Percentiles rank a stretch among this genome's conserved stretches.
These are phyloP conservation scores for Sporothrix euskadiensis DNA, from an alignment of 2,329 filamentous ascomycete species.

Conservation along the genomic window DNA sequence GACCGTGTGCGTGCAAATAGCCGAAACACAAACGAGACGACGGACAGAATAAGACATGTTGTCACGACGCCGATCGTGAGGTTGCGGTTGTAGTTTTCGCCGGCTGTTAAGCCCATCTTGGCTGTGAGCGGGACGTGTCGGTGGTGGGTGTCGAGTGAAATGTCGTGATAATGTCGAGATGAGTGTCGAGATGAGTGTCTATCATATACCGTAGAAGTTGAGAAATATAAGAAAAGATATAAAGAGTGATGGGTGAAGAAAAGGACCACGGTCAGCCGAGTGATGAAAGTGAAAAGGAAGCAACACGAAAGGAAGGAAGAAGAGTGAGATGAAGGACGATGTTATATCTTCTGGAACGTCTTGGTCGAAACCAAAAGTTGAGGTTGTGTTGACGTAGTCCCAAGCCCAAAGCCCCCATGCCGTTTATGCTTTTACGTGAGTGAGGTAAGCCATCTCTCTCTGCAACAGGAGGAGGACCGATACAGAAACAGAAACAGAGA, in stretches of 20 bases:
- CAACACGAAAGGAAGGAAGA: not conserved
- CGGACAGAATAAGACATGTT: conserved; percentile 26
- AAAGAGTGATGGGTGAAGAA: not conserved
- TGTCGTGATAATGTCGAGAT: not conserved
- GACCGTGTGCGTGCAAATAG: conserved; percentile 24
- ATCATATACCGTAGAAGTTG: not conserved
- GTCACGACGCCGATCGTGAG: conserved; percentile 30
- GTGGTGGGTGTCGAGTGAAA: too few relatives aligned
- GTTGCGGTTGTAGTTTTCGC: conserved; percentile 26
- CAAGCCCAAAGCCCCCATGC: not conserved
- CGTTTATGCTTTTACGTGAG: not conserved
- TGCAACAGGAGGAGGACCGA: not conserved
- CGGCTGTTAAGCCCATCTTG: conserved; percentile 16
- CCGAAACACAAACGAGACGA: conserved; percentile 28
- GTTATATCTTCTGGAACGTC: not conserved
- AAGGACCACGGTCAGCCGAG: conserved; percentile 2
- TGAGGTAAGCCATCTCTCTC: not conserved
- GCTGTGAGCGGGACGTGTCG: not conserved
- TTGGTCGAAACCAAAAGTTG: not conserved
- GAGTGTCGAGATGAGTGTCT: not conserved
- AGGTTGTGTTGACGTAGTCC: not conserved
- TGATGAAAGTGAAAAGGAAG: not conserved
- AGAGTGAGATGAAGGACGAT: not conserved
- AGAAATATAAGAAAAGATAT: not conserved
- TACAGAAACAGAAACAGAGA: not conserved